Base-by-base conservation (phyloP, 2,329 filamentous ascomycete species). In the Penicillium sumatraense region DNA sequence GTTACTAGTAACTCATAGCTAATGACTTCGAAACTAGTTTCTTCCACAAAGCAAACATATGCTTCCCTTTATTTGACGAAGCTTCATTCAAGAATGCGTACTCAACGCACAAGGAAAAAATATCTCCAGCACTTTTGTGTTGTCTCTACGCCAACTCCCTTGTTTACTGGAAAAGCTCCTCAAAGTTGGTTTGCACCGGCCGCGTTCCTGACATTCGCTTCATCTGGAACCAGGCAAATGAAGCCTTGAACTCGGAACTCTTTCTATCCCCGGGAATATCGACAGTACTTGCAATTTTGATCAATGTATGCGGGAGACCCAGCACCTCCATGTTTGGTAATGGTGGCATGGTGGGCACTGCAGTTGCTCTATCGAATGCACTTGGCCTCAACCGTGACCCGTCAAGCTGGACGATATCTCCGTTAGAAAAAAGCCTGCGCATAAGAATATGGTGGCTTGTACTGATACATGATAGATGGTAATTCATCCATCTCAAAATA, bases 401-500 rank as follows among this genome's bases (percentile, higher is more conserved):
- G 0, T 68, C 75, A 1, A 69, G 69, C 3, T 86, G 83, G 83
- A 78, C 80, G 49, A 80, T 85, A n/a, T 72, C 80, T 0, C 62
- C 72, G 3, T 63, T 74, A 0, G 82, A 85, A 58, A 85, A 85
- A 63, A 68, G 73, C 10, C 59, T 83, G 5, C 68, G 83, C 21
- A 80, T 83, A 60, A 75, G 78, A 49, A 78, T 84, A 1, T 86
- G 83, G 83, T 85, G 83, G 83, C 74, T 77, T 8, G 65, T 86
- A 0, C 60, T 83, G 13, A 72, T 86, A 9, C 78, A 84, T 47
- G 83, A 86, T 62, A 75, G 78, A 49, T 86, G 83, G 83, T 83
- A 69, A 49, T 40, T 2, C 8, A 10, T 8, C n/a, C 3, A 41
- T 16, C 2, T 31, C 36, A 24, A 40, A 49, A 18, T 70, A 9